Evolutionary conservation across 2,329 filamentous ascomycete genomes (phyloP).

Genomic region (Paraphoma chrysanthemicola): DNA sequence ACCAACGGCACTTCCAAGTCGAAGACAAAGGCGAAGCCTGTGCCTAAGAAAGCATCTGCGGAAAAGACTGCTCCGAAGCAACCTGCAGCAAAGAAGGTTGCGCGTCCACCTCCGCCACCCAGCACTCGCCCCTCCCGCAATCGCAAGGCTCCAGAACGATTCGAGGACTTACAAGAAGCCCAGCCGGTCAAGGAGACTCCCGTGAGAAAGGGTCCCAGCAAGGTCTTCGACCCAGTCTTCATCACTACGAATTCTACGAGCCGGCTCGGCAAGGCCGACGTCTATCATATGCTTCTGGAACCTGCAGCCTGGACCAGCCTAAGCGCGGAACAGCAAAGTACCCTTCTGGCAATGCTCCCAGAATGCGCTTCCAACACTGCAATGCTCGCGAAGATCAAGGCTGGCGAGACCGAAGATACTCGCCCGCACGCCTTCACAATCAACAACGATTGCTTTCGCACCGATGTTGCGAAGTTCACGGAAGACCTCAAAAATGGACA

Average conservation of each 20-base stretch:
- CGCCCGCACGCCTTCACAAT: conserved; percentile 32
- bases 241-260: conserved; percentile 40
- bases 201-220: conserved; percentile 18
- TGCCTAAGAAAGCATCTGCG: conserved; percentile 6
- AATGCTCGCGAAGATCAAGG: conserved; percentile 17
- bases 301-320: conserved; percentile 40
- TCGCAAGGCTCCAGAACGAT: conserved; percentile 38
- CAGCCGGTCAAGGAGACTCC: conserved; percentile 9
- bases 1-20: neutral
- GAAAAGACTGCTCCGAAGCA: conserved; percentile 13
- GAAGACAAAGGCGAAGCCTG: conserved; percentile 4
- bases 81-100: conserved; percentile 8
- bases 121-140: conserved; percentile 29
- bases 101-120: conserved; percentile 10
- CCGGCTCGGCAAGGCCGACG: conserved; percentile 39
- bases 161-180: conserved; percentile 17
- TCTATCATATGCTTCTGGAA: conserved; percentile 44
- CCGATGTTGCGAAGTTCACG: conserved; percentile 62
- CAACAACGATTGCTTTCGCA: conserved; percentile 57
- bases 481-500: conserved; percentile 62
- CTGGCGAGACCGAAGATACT: conserved; percentile 19
- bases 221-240: conserved; percentile 38
- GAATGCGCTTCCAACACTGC: conserved; percentile 17
- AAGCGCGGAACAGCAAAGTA: conserved; percentile 22
- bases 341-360: conserved; percentile 34